phyloP scores from a whole-genome alignment of 2,329 filamentous ascomycete species.

The Sporothrix protearum region DNA sequence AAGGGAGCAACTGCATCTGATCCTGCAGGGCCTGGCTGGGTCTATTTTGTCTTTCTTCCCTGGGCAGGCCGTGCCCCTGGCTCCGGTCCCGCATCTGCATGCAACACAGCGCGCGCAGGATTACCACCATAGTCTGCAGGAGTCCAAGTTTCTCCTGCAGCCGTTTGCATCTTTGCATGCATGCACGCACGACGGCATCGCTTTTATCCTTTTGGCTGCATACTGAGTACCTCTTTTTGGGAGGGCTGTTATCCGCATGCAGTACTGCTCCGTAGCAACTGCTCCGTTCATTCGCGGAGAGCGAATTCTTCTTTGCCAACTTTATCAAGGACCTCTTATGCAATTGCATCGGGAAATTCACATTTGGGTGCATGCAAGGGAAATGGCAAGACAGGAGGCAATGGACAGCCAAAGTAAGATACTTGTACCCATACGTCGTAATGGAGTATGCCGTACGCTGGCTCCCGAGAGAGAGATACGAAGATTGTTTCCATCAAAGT shows the following conservation, averaged over 20 bases:
- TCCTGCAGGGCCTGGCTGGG: conserved; percentile 1
- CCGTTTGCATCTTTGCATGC: not conserved
- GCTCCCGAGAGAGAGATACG: not conserved
- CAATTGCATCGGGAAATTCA: conserved; percentile 1
- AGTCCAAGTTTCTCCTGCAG: not conserved
- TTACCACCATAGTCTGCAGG: not conserved
- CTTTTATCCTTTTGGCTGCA: conserved; percentile 1
- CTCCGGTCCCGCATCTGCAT: conserved; percentile 11
- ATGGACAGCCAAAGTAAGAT: not conserved
- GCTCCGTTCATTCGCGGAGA: not conserved
- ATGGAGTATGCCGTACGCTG: no score
- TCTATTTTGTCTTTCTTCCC: not conserved
- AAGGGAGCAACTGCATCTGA: not conserved
- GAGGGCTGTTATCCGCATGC: conserved; percentile 7
- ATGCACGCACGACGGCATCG: conserved; percentile 11
- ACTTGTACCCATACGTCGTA: not conserved
- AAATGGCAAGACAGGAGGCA: not conserved
- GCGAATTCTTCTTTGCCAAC: not conserved
- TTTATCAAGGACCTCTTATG: not conserved
- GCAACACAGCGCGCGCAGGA: not conserved
- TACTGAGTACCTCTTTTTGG: not conserved
- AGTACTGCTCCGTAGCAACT: not conserved
- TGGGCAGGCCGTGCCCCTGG: not conserved
- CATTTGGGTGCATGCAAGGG: not conserved
- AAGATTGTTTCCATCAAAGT: not conserved